Evolutionary conservation across 768 basidiomycete species (phyloP), one percentile per base, ranked within the genome.

Genomic region (Agrocybe praecox): DNA sequence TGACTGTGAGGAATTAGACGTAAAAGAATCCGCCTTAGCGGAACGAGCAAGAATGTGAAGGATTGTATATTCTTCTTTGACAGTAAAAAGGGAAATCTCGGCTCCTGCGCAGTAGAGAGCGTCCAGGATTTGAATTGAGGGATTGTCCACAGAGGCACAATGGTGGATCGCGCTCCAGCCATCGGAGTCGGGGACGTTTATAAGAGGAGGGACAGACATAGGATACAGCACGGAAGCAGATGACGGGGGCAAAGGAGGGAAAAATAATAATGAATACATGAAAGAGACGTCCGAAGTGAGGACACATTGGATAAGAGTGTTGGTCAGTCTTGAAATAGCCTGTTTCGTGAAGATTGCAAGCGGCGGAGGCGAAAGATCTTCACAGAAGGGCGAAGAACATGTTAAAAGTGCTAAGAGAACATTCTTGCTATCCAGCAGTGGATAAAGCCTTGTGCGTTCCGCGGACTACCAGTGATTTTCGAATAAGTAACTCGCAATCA

Each of bases 121-220:
- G 60, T 92, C 89, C 56, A 92, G 75, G 52, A 87, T 75, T 53
- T 85, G 79, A 43, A 82, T 72, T 12, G 83, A 87, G 2, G 87
- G 89, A 21, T 73, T 70, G 51, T 74, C 70, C 49, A 76, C 75
- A 56, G 83, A 79, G 53, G 80, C 84, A 65, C 87, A 89, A 63
- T 91, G 77, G 62, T 92, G 90, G 49, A 92, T 79, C 53, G 85
- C 77, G 60, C 86, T 85, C 88, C 90, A 90, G 48, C 89, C 90
- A 49, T 81, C 77, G 6, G 76, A 63, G 66, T 92, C 89, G 26
- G 84, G 83, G 55, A 78, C 67, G 73, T 92, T 92, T 64, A 92
- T 83, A 58, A 92, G 81, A 62, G 80, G 58, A 18, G 83, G 80
- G 23, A 77, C 74, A 32, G 79, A 78, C 67, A 74, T 70, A 9